A percentile compares a stretch with the other conserved stretches of the same genome.
Evolutionary conservation across 1,284 basidiomycete genomes (phyloP).

Genomic region (Austroboletus niveus): DNA sequence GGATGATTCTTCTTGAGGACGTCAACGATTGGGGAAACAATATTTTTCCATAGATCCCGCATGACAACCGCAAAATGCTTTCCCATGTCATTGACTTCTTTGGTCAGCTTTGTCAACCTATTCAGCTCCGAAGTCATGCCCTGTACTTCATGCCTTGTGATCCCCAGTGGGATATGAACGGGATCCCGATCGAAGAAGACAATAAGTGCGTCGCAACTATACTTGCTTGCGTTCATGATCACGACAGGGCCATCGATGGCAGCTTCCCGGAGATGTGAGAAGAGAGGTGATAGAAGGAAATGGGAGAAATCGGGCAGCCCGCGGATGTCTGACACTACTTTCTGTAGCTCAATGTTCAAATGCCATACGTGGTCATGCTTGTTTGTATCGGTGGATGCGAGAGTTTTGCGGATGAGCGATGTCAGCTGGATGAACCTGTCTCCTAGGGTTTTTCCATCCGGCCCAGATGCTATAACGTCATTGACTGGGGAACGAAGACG

Average conservation of each 20-base stretch:
- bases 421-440: neutral
- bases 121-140: neutral
- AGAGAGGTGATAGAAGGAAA: constrained; percentile 4
- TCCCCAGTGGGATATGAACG: neutral
- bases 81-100: neutral
- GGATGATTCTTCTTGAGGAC: neutral
- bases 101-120: neutral
- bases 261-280: neutral
- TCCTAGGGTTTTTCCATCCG: neutral
- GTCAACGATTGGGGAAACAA: neutral
- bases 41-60: neutral
- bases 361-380: neutral
- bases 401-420: neutral
- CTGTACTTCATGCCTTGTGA: neutral
- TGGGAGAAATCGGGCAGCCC: neutral
- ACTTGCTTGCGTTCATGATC: neutral
- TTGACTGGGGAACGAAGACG: neutral
- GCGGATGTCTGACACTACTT: neutral
- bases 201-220: neutral
- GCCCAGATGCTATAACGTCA: neutral
- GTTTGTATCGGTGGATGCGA: neutral
- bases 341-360: neutral
- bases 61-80: neutral
- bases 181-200: neutral
- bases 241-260: neutral